phyloP scores from a whole-genome alignment of 352 stramenopile genomes.

The Proteromonas lacertae region DNA sequence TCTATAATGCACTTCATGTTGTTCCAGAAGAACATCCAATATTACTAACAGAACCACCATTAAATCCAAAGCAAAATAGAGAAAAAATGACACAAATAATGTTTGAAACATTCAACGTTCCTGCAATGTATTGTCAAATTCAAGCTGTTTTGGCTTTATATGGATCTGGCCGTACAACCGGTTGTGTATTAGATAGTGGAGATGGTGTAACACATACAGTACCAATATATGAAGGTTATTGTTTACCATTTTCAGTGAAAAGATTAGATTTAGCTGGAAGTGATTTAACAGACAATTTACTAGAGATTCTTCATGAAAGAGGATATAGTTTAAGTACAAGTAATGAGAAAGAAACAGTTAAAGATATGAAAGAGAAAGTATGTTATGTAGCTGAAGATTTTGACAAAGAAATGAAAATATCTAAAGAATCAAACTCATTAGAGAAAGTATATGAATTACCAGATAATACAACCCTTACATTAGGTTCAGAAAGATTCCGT shows the following conservation, averaged over 20 bases:
- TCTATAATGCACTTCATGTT: conserved; percentile 83
- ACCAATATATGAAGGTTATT: conserved; percentile 76
- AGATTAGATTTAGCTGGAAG: conserved; percentile 47
- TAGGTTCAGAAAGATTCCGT: conserved; percentile 72
- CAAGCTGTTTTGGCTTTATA: conserved; percentile 50
- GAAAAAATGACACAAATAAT: conserved; percentile 86
- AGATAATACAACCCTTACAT: conserved; percentile 83
- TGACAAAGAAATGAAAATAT: conserved; percentile 65
- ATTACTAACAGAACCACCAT: conserved; percentile 43
- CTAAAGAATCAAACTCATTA: conserved; percentile 34
- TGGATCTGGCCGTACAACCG: conserved; percentile 43
- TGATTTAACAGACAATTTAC: conserved; percentile 66
- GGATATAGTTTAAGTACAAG: conserved; percentile 67
- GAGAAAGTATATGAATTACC: conserved; percentile 83
- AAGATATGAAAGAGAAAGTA: conserved; percentile 91
- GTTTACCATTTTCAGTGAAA: conserved; percentile 48
- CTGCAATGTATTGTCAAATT: conserved; percentile 80
- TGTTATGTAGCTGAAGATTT: conserved; percentile 68
- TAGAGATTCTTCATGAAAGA: conserved; percentile 69
- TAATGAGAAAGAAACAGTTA: conserved; percentile 64
- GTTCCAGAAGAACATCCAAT: conserved; percentile 80
- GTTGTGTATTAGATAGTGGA: conserved; percentile 43
- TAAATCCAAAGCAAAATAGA: conserved; percentile 48
- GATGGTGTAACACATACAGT: conserved; percentile 54
- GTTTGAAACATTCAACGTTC: conserved; percentile 96